Percentiles rank a stretch among this genome's conserved stretches.
phyloP scores from a whole-genome alignment of 2,329 filamentous ascomycete species.

The Alternaria triticimaculans region DNA sequence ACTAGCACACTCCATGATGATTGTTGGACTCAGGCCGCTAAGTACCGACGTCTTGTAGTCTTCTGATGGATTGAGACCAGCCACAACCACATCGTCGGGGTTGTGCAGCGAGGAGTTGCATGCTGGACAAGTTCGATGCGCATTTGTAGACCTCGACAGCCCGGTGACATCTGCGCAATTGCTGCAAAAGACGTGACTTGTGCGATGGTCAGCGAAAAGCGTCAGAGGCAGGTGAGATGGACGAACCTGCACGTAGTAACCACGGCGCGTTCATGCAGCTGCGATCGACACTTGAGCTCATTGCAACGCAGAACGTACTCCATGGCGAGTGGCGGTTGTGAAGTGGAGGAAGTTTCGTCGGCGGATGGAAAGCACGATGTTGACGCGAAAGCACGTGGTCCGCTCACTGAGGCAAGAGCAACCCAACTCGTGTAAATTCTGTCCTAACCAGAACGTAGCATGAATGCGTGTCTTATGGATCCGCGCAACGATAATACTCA shows the following conservation, averaged over 20 bases:
- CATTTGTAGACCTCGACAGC: conserved; percentile 63
- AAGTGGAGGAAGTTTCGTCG: background rate
- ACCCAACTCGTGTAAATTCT: background rate
- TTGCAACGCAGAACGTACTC: conserved; percentile 82
- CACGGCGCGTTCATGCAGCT: conserved; percentile 73
- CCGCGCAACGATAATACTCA: conserved; percentile 17
- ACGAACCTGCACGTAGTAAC: conserved; percentile 87
- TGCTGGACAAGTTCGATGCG: conserved; percentile 72
- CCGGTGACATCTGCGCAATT: conserved; percentile 72
- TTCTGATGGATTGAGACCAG: conserved; percentile 78
- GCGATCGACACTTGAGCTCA: conserved; percentile 73
- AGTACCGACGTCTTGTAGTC: conserved; percentile 89
- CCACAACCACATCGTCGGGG: conserved; percentile 75
- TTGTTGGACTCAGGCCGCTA: conserved; percentile 78
- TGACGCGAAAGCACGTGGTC: conserved; percentile 16
- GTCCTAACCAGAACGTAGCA: background rate
- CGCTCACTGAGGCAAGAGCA: conserved; percentile 21
- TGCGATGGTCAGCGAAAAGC: conserved; percentile 45
- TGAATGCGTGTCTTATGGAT: conserved; percentile 17
- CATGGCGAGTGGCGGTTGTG: conserved; percentile 58
- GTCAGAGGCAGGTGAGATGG: background rate
- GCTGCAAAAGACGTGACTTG: conserved; percentile 81
- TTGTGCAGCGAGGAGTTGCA: conserved; percentile 73
- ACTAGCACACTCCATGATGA: conserved; percentile 86
- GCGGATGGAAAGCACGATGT: conserved; percentile 1